Conservation (phyloP, 352 stramenopile genomes). For the Pythium chondricola region DNA sequence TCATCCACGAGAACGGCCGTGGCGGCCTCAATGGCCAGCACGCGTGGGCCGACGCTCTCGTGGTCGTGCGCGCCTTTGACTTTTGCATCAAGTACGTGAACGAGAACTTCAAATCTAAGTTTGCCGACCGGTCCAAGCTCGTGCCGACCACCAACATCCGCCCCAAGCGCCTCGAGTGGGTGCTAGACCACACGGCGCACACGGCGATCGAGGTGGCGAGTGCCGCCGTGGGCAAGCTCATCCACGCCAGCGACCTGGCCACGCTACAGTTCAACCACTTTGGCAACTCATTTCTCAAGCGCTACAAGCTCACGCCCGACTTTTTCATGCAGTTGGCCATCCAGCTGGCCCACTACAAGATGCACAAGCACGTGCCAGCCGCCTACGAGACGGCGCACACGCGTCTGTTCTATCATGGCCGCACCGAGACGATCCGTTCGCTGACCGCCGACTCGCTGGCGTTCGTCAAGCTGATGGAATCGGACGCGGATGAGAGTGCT, state of each 20-base stretch:
- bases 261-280: slow-evolving; percentile 92
- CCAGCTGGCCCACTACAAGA: slow-evolving; percentile 96
- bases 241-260: slow-evolving; percentile 87
- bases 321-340: slow-evolving; percentile 97
- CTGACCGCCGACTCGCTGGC: slow-evolving; percentile 85
- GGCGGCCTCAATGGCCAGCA: slow-evolving; percentile 95
- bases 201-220: slow-evolving; percentile 85
- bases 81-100: slow-evolving; percentile 92
- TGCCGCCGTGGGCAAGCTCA: slow-evolving; percentile 88
- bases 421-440: slow-evolving; percentile 90
- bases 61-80: slow-evolving; percentile 92
- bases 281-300: slow-evolving; percentile 89
- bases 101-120: slow-evolving; percentile 86
- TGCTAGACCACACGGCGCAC: slow-evolving; percentile 74
- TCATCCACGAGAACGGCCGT: slow-evolving; percentile 95
- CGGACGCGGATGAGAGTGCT: slow-evolving; percentile 24
- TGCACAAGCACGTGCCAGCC: slow-evolving; percentile 89
- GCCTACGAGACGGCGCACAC: slow-evolving; percentile 98
- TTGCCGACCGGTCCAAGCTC: slow-evolving; percentile 64
- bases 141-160: slow-evolving; percentile 58
- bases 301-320: slow-evolving; percentile 94
- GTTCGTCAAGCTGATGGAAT: slow-evolving; percentile 91
- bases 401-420: slow-evolving; percentile 95
- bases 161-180: slow-evolving; percentile 72
- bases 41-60: slow-evolving; percentile 96